Percentiles rank a stretch among this genome's conserved stretches.
Evolutionary conservation across 192 early-diverging fungal genomes (phyloP).

Genomic region (Coemansia sp.): DNA sequence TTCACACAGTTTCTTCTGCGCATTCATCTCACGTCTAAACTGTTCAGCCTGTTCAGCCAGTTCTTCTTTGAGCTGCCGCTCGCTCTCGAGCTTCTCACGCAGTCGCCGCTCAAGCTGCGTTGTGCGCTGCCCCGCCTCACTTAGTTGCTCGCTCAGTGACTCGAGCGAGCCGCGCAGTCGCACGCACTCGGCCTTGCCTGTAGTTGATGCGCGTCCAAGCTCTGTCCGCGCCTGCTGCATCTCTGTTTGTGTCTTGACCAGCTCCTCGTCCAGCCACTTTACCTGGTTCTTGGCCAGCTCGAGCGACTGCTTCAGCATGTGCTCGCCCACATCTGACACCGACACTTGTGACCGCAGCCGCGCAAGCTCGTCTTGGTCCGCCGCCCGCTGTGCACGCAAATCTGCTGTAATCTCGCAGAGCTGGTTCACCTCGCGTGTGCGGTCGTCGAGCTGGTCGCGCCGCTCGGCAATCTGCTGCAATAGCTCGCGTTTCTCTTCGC

Average conservation of each 20-base stretch:
- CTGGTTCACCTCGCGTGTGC: conserved; percentile 16
- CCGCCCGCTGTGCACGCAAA: conserved; percentile 20
- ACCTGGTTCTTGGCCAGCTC: conserved; percentile 24
- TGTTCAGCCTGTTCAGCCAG: conserved; percentile 12
- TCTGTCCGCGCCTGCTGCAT: conserved; percentile 45
- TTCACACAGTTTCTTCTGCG: conserved; percentile 17
- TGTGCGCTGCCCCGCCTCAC: conserved; percentile 48
- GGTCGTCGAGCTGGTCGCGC: conserved; percentile 40
- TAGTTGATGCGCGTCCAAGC: conserved; percentile 19
- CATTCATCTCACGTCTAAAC: conserved; percentile 17
- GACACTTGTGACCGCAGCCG: conserved; percentile 36
- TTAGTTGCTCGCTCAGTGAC: conserved; percentile 55
- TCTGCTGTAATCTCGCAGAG: conserved; percentile 28
- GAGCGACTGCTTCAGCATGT: conserved; percentile 46
- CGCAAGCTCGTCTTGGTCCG: conserved; percentile 35
- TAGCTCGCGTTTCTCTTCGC: conserved; percentile 40
- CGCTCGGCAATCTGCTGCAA: conserved; percentile 38
- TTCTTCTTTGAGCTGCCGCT: conserved; percentile 18
- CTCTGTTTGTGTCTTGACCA: conserved; percentile 50
- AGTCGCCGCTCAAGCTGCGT: conserved; percentile 49
- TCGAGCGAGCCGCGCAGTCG: conserved; percentile 58
- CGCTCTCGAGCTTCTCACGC: conserved; percentile 55
- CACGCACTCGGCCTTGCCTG: conserved; percentile 45
- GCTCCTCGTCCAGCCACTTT: conserved; percentile 60
- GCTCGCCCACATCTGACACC: conserved; percentile 42